Evolutionary conservation across 1,139 yeast genomes (phyloP).

Genomic region (Geotrichum reessii): DNA sequence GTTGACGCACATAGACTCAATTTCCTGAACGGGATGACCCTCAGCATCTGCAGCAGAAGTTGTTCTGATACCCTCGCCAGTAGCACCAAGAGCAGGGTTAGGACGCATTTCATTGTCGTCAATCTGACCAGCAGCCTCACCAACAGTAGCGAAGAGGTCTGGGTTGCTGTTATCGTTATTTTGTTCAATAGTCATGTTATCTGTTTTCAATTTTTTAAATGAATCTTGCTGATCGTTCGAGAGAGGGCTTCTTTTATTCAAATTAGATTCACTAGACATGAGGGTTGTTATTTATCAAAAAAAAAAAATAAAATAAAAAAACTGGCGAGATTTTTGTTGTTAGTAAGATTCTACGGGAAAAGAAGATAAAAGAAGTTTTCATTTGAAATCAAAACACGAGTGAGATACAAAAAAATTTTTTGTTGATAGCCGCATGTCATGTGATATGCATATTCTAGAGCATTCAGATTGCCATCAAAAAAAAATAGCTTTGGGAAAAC

Average conservation of each 20-base stretch:
- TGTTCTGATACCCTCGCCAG: constrained; percentile 27
- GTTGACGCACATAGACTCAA: constrained; percentile 93
- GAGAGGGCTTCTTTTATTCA: not conserved
- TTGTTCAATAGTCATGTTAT: not conserved
- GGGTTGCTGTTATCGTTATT: not conserved
- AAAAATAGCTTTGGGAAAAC: not conserved
- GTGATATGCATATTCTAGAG: not conserved
- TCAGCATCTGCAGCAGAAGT: constrained; percentile 61
- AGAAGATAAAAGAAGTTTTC: not conserved
- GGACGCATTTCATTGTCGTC: constrained; percentile 22
- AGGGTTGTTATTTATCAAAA: not conserved
- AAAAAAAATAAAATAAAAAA: too few species aligned
- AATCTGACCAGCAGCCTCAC: constrained; percentile 28
- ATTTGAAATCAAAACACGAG: not conserved
- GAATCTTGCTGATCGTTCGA: not conserved
- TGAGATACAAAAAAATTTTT: not conserved
- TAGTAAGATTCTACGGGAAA: not conserved
- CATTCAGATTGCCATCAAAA: not conserved
- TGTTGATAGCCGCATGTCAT: not conserved
- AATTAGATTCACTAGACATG: constrained; percentile 3
- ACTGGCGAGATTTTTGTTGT: not conserved
- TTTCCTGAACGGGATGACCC: constrained; percentile 95
- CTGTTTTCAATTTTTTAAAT: constrained; percentile 1
- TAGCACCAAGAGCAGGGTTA: constrained; percentile 21
- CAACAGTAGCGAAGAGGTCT: constrained; percentile 25